Evolutionary conservation across 805 yeast genomes (phyloP).

Genomic region (Hanseniaspora pseudoguilliermondii): DNA sequence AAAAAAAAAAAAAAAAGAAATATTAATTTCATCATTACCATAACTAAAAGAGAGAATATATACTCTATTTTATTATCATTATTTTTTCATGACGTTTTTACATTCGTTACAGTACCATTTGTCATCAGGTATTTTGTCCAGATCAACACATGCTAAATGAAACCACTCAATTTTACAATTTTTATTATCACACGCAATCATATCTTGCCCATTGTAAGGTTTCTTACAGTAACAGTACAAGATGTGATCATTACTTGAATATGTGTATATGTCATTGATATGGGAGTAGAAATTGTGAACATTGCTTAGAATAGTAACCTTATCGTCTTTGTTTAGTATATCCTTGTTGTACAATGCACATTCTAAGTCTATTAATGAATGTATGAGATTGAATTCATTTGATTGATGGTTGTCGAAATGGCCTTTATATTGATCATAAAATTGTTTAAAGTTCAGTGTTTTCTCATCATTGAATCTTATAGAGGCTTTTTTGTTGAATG

Average conservation of each 20-base stretch:
- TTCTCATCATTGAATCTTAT: not conserved
- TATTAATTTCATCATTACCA: too few relatives aligned
- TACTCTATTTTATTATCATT: too few relatives aligned
- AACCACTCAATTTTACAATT: constrained; percentile 68
- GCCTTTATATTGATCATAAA: not conserved
- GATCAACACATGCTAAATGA: constrained; percentile 65
- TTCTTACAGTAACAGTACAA: constrained; percentile 38
- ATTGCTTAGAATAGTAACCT: not conserved
- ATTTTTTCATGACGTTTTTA: not conserved
- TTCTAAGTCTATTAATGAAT: not conserved
- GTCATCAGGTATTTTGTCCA: constrained; percentile 44
- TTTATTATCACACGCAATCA: constrained; percentile 83
- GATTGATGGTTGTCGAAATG: not conserved
- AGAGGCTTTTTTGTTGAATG: not conserved
- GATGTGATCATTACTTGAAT: constrained; percentile 9
- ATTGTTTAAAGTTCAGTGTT: not conserved
- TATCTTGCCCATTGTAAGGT: constrained; percentile 45
- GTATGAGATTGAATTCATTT: not conserved
- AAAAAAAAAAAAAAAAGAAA: too few relatives aligned
- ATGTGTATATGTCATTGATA: not conserved
- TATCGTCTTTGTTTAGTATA: not conserved
- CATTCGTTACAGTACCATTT: constrained; percentile 50
- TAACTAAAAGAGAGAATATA: too few relatives aligned
- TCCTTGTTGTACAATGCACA: not conserved
- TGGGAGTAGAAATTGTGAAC: not conserved